Conservation (phyloP, 768 basidiomycete species). For the Leccinum olivaceopallidum region DNA sequence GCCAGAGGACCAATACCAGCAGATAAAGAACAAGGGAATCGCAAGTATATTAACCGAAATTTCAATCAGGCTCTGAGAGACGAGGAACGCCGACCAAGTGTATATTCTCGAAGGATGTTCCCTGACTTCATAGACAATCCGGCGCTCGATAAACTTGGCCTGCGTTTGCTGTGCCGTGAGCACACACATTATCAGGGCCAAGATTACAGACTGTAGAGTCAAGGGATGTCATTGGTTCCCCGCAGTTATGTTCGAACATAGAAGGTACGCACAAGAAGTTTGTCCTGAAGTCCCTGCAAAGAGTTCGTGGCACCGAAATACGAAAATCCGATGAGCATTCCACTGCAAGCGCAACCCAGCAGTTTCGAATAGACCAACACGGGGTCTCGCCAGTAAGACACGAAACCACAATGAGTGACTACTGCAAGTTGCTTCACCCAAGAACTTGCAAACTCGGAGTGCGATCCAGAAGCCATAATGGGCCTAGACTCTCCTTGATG, state of each 20-base stretch:
- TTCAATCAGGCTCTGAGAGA: constrained; percentile 50
- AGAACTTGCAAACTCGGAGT: constrained; percentile 38
- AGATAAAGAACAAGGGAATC: constrained; percentile 43
- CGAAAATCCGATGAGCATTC: constrained; percentile 44
- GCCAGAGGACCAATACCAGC: constrained; percentile 52
- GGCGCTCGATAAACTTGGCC: constrained; percentile 54
- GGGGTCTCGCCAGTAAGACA: constrained; percentile 42
- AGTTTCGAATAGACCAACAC: constrained; percentile 42
- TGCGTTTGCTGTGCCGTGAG: constrained; percentile 61
- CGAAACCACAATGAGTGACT: constrained; percentile 34
- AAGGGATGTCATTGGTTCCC: not conserved
- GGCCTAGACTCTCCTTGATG: constrained; percentile 37
- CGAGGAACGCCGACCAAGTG: constrained; percentile 57
- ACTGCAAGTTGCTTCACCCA: constrained; percentile 38
- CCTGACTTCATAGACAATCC: constrained; percentile 60
- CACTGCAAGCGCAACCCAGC: constrained; percentile 24
- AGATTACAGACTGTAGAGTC: constrained; percentile 46
- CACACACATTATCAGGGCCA: constrained; percentile 44
- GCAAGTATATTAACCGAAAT: constrained; percentile 44
- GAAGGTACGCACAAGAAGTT: constrained; percentile 39
- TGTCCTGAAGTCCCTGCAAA: constrained; percentile 43
- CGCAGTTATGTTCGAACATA: accelerated
- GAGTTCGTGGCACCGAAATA: constrained; percentile 39
- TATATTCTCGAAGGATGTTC: constrained; percentile 67
- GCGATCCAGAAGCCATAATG: constrained; percentile 20